Percentiles rank a stretch among this genome's conserved stretches.
Evolutionary conservation across 305 asterid genomes (phyloP).

Genomic region (Fraxinus greggii): DNA sequence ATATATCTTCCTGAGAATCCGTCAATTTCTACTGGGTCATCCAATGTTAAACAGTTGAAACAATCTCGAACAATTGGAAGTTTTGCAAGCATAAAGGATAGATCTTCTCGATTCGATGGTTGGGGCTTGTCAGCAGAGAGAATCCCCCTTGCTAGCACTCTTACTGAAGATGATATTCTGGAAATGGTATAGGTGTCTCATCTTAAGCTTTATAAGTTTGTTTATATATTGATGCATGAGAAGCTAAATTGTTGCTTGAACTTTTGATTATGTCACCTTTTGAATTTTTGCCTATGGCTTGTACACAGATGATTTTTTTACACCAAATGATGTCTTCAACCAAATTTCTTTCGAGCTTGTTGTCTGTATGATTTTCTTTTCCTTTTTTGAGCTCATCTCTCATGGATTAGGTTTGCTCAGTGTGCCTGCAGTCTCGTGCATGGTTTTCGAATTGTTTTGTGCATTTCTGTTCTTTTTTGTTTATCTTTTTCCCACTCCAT

Average conservation of each 20-base stretch:
- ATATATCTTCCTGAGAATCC: constrained; percentile 33
- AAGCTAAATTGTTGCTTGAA: constrained; percentile 19
- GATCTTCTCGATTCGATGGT: constrained; percentile 39
- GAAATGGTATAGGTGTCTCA: constrained; percentile 64
- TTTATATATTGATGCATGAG: constrained; percentile 23
- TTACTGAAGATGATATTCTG: constrained; percentile 88
- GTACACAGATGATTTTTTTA: background rate
- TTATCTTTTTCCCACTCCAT: background rate
- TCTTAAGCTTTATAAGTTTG: constrained; percentile 22
- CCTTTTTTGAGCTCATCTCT: background rate
- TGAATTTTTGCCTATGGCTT: background rate
- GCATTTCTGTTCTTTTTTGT: background rate
- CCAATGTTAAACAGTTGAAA: constrained; percentile 38
- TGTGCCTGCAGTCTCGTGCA: background rate
- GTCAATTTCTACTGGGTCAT: constrained; percentile 31
- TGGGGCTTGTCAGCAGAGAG: constrained; percentile 61
- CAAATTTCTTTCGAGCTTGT: background rate
- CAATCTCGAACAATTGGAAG: constrained; percentile 38
- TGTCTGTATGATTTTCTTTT: background rate
- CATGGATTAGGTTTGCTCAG: background rate
- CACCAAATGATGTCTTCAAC: background rate
- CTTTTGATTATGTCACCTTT: background rate
- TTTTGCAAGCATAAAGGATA: constrained; percentile 30
- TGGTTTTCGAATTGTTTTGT: background rate
- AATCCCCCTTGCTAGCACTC: constrained; percentile 43